A percentile compares a stretch with the other conserved stretches of the same genome.
phyloP scores from a whole-genome alignment of 495 filamentous ascomycete species.

The Penicillium ochrochloron region DNA sequence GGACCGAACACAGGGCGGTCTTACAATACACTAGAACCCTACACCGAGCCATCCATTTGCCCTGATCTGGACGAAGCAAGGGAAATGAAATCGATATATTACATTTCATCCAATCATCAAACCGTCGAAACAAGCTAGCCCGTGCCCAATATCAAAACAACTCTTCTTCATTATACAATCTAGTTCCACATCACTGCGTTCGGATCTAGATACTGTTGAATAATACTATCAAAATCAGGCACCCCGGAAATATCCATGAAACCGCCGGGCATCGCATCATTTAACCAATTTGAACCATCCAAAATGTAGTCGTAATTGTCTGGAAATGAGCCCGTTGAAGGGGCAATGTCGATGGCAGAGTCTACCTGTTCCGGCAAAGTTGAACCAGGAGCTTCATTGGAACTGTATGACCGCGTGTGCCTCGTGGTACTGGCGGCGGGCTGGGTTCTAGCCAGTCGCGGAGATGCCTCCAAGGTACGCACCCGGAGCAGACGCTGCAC shows the following conservation, averaged over 20 bases:
- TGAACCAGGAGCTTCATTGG: not conserved
- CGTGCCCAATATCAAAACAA: too few relatives aligned
- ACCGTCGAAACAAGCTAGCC: too few relatives aligned
- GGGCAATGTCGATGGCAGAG: slow-evolving; percentile 18
- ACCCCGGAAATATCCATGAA: slow-evolving; percentile 36
- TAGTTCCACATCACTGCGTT: slow-evolving; percentile 15
- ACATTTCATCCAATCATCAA: too few relatives aligned
- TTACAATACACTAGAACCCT: too few relatives aligned
- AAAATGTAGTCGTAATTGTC: slow-evolving; percentile 19
- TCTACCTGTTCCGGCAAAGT: slow-evolving; percentile 9
- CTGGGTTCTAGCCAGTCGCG: not conserved
- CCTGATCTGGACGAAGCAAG: too few relatives aligned
- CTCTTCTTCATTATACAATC: too few relatives aligned
- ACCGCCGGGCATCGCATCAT: slow-evolving; percentile 35
- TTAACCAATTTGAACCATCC: slow-evolving; percentile 32
- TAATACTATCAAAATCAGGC: slow-evolving; percentile 43
- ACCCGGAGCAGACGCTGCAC: slow-evolving; percentile 42
- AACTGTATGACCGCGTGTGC: not conserved
- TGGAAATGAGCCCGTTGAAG: slow-evolving; percentile 13
- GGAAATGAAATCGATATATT: too few relatives aligned
- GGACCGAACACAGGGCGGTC: too few relatives aligned
- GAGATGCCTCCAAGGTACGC: slow-evolving; percentile 23
- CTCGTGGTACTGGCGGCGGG: not conserved
- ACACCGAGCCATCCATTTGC: too few relatives aligned
- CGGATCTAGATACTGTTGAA: slow-evolving; percentile 39